A percentile compares a stretch with the other conserved stretches of the same genome.
phyloP scores from a whole-genome alignment of 352 stramenopile species.

The Globisporangium nunn region DNA sequence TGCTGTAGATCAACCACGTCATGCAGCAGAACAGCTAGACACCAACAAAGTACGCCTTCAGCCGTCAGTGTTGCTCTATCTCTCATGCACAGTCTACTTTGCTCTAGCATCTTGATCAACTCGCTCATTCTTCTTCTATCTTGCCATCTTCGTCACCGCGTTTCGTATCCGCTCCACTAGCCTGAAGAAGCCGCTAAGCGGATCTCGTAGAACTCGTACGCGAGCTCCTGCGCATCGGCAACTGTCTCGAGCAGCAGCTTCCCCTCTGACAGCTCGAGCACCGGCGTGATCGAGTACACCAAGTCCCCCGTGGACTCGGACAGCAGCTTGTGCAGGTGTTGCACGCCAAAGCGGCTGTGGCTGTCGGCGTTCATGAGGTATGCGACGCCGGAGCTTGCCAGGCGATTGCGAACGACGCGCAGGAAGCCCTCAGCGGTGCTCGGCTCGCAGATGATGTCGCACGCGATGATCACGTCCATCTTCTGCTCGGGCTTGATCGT shows the following conservation, averaged over 20 bases:
- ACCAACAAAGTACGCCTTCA: too few species aligned
- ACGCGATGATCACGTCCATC: slow-evolving; percentile 78
- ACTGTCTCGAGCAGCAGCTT: slow-evolving; percentile 67
- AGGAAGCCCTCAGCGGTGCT: slow-evolving; percentile 84
- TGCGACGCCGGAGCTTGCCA: slow-evolving; percentile 45
- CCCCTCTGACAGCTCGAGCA: slow-evolving; percentile 50
- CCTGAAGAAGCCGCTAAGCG: slow-evolving; percentile 19
- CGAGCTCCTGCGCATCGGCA: slow-evolving; percentile 63
- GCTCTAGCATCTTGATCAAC: too few species aligned
- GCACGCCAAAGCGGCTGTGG: slow-evolving; percentile 81
- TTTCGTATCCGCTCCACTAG: background rate
- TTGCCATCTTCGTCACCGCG: background rate
- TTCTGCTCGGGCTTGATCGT: slow-evolving; percentile 49
- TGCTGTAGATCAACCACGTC: slow-evolving; percentile 19
- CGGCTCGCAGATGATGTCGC: slow-evolving; percentile 85
- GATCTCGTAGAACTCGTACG: slow-evolving; percentile 87
- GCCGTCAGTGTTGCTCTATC: background rate
- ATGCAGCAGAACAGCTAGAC: too few species aligned
- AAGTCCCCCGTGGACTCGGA: slow-evolving; percentile 38
- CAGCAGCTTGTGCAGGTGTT: slow-evolving; percentile 62
- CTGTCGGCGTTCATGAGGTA: slow-evolving; percentile 86
- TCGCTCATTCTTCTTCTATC: background rate
- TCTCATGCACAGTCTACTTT: background rate
- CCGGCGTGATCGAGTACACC: slow-evolving; percentile 63
- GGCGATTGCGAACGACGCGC: slow-evolving; percentile 57